Evolutionary conservation across 768 basidiomycete species (phyloP).

Genomic region (Naganishia kalamii): DNA sequence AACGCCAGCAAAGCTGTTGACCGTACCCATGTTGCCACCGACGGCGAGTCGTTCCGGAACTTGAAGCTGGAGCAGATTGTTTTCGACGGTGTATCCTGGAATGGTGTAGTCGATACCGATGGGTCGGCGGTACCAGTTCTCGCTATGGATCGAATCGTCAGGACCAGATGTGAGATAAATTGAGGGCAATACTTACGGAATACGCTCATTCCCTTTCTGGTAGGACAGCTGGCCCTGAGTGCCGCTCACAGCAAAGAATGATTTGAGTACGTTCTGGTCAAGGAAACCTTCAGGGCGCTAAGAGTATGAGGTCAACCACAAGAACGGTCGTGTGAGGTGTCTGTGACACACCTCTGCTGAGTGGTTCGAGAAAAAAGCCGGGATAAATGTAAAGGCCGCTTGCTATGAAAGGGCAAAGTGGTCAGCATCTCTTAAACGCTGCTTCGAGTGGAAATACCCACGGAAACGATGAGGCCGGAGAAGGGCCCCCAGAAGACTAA

Average conservation of each 20-base stretch:
- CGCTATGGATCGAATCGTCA: not conserved
- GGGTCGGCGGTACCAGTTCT: conserved; percentile 22
- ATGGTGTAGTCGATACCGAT: conserved; percentile 20
- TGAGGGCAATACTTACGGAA: not conserved
- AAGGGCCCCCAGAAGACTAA: conserved; percentile 13
- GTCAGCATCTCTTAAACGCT: too few species aligned
- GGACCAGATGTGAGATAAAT: not conserved
- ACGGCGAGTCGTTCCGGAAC: conserved; percentile 18
- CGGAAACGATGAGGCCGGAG: conserved; percentile 1
- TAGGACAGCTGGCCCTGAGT: not conserved
- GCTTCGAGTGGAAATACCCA: too few species aligned
- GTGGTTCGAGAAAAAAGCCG: conserved; percentile 16
- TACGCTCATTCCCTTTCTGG: conserved; percentile 11
- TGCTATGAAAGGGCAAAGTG: too few species aligned
- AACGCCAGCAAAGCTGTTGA: conserved; percentile 12
- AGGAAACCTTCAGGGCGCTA: conserved; percentile 6
- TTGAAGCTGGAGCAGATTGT: not conserved
- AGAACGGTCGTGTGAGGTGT: not conserved
- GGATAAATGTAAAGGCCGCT: conserved; percentile 14
- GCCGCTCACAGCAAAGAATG: conserved; percentile 18
- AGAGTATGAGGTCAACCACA: not conserved
- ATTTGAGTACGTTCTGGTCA: conserved; percentile 10
- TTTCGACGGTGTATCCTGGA: conserved; percentile 8
- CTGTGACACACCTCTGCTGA: not conserved
- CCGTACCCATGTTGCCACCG: conserved; percentile 18